phyloP scores from a whole-genome alignment of 305 asterid genomes.

The Fraxinus sp. region DNA sequence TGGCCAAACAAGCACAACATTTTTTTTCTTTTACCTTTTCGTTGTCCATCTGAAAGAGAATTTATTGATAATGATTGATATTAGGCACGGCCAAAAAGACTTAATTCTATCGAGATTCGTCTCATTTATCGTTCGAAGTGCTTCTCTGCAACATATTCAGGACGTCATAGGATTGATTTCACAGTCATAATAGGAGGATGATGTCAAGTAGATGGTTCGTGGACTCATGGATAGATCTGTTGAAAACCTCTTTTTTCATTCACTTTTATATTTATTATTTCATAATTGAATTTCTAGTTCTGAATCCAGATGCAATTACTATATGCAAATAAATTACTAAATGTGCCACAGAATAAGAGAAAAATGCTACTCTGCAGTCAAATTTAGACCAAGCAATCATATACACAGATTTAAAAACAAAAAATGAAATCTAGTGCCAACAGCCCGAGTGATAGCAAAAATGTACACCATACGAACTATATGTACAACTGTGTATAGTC shows the following conservation, averaged over 20 bases:
- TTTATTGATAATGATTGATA: too few species aligned
- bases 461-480: neutral
- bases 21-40: neutral
- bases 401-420: neutral
- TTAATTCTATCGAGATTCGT: neutral
- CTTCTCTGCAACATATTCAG: neutral
- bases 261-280: neutral
- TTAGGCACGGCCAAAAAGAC: neutral
- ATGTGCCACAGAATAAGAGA: neutral
- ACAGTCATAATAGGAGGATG: neutral
- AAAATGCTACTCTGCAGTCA: too few species aligned
- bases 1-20: neutral
- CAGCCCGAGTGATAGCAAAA: neutral
- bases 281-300: neutral
- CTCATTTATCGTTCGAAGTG: neutral
- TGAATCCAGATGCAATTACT: neutral
- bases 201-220: neutral
- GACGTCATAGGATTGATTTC: neutral
- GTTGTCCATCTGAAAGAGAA: neutral
- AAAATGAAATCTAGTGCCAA: conserved; percentile 23
- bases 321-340: neutral
- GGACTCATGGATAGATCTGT: neutral
- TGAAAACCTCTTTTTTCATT: neutral
- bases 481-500: conserved; percentile 11
- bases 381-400: neutral